Conservation (phyloP, 495 filamentous ascomycete genomes). For the Xanthoparmelia taractica region DNA sequence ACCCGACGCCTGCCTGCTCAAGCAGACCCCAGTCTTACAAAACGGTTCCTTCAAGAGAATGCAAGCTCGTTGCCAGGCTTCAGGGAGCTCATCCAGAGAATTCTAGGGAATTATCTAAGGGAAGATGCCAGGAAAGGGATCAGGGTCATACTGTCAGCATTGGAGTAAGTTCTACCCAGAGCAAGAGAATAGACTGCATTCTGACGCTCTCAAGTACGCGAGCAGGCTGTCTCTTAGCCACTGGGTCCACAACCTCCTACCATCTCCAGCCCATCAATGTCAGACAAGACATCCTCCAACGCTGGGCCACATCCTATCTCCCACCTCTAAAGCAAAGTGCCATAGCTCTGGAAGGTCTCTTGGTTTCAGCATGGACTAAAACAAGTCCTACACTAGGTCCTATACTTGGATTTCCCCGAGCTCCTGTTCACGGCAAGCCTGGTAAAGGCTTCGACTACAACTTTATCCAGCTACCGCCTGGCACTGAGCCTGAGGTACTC, state of each 20-base stretch:
- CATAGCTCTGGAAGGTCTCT: constrained; percentile 48
- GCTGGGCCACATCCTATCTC: constrained; percentile 53
- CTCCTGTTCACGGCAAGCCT: constrained; percentile 53
- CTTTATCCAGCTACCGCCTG: constrained; percentile 45
- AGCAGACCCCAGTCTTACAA: constrained; percentile 30
- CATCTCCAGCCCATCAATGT: constrained; percentile 53
- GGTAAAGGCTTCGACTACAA: constrained; percentile 47
- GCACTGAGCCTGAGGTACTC: constrained; percentile 45
- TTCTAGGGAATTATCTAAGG: constrained; percentile 37
- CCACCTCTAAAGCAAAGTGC: constrained; percentile 49
- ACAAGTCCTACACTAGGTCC: constrained; percentile 49
- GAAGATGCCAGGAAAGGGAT: constrained; percentile 45
- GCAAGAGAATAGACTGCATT: not conserved
- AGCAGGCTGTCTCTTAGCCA: constrained; percentile 59
- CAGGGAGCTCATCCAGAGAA: constrained; percentile 38
- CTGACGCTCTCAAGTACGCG: constrained; percentile 44
- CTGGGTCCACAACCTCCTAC: constrained; percentile 54
- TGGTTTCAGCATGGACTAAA: constrained; percentile 51
- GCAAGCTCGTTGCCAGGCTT: constrained; percentile 43
- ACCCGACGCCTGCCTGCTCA: constrained; percentile 28
- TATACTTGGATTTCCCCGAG: constrained; percentile 55
- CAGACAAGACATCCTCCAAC: constrained; percentile 52
- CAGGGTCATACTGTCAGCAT: constrained; percentile 42
- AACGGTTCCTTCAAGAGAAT: constrained; percentile 43
- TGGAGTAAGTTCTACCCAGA: constrained; percentile 41